Conservation (phyloP, 345 rosid genomes). For the Toxicodendron radicans region DNA sequence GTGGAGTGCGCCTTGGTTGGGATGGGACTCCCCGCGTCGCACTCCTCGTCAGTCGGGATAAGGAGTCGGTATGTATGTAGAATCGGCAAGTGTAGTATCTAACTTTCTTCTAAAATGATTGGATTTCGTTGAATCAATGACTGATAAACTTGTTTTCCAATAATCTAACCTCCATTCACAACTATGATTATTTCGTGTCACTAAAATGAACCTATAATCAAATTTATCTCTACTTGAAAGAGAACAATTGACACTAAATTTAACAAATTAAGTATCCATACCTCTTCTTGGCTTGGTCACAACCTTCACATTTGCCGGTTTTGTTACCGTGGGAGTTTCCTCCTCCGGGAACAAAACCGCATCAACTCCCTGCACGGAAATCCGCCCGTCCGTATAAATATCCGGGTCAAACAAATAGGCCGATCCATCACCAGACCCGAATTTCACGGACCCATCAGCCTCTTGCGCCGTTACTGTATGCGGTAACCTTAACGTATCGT, state of each 20-base stretch:
- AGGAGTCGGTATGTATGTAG: no score
- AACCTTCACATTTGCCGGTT: conserved; percentile 43
- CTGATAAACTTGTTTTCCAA: no score
- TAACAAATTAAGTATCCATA: conserved; percentile 23
- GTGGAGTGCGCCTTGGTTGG: no score
- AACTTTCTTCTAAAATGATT: no score
- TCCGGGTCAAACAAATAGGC: conserved; percentile 97
- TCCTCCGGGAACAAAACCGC: conserved; percentile 73
- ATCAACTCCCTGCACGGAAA: conserved; percentile 93
- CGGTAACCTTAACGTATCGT: conserved; percentile 83
- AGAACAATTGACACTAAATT: neutral
- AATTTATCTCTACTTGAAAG: no score
- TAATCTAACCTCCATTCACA: no score
- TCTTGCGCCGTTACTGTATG: conserved; percentile 83
- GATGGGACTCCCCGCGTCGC: no score
- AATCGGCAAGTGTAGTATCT: no score
- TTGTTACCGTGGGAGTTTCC: conserved; percentile 36
- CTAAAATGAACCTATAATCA: no score
- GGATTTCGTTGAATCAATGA: no score
- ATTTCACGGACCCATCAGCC: conserved; percentile 94
- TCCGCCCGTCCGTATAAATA: conserved; percentile 87
- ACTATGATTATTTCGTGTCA: no score
- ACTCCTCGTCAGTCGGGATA: no score
- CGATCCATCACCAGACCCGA: conserved; percentile 71
- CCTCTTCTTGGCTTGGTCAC: conserved; percentile 83